Evolutionary conservation across 257 asterid genomes (phyloP).

Genomic region (Nicotiana otophora): DNA sequence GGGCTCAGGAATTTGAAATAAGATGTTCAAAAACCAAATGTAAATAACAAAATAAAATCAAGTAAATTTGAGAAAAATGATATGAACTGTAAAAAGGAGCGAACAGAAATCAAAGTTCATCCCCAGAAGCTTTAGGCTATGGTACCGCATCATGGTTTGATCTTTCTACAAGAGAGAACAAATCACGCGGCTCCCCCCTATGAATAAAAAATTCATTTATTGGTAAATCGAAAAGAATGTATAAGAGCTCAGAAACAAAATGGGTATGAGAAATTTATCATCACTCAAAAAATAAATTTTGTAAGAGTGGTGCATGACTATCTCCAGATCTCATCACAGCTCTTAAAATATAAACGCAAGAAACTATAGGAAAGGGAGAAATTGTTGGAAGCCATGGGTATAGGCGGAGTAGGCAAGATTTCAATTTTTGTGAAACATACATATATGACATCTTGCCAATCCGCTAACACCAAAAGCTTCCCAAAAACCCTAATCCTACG

Average conservation of each 20-base stretch:
- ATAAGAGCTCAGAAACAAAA: neutral
- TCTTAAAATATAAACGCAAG: neutral
- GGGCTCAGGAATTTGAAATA: neutral
- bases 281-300: neutral
- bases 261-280: conserved; percentile 5
- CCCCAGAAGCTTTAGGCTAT: neutral
- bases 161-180: neutral
- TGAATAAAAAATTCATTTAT: neutral
- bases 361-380: neutral
- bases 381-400: neutral
- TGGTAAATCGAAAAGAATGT: no score
- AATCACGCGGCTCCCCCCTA: neutral
- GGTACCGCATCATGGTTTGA: neutral
- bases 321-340: conserved; percentile 1
- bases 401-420: conserved; percentile 4
- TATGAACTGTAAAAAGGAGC: neutral
- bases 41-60: neutral
- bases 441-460: neutral
- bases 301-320: conserved; percentile 10
- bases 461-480: neutral
- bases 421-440: neutral
- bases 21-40: no score
- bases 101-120: neutral
- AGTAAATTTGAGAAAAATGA: neutral
- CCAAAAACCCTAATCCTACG: no score